Conservation (phyloP, 108 stramenopile species). For the Nitzschia putrida region DNA sequence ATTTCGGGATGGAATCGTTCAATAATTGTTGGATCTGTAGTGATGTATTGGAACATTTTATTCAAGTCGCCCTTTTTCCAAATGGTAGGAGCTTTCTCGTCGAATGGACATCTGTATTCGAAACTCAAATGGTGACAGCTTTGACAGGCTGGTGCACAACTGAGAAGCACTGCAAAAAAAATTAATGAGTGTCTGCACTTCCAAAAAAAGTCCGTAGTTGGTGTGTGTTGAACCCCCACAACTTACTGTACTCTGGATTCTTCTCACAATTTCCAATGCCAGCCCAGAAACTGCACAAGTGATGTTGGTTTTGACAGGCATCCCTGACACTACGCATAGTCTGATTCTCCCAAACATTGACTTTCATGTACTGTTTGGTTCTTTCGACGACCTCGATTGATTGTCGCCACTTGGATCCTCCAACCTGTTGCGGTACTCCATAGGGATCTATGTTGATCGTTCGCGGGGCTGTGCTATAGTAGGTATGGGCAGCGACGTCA, state of each 20-base stretch:
- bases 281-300: conserved; percentile 74
- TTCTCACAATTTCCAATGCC: conserved; percentile 64
- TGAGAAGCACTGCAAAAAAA: conserved; percentile 1
- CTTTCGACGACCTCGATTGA: conserved; percentile 13
- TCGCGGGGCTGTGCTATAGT: neutral
- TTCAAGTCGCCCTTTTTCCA: conserved; percentile 64
- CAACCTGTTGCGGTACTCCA: conserved; percentile 18
- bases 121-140: conserved; percentile 29
- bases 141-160: conserved; percentile 63
- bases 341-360: conserved; percentile 32
- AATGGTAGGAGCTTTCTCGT: conserved; percentile 33
- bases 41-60: conserved; percentile 64
- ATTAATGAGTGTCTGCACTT: neutral
- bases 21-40: conserved; percentile 24
- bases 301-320: conserved; percentile 53
- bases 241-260: conserved; percentile 70
- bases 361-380: conserved; percentile 48
- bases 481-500: neutral
- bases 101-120: conserved; percentile 50
- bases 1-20: conserved; percentile 28
- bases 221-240: conserved; percentile 1
- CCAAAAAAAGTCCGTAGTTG: neutral
- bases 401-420: conserved; percentile 3
- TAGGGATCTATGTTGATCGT: conserved; percentile 1
- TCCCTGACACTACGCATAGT: conserved; percentile 29